phyloP scores from a whole-genome alignment of 306 rosid species.

The Quercus agrifolia region DNA sequence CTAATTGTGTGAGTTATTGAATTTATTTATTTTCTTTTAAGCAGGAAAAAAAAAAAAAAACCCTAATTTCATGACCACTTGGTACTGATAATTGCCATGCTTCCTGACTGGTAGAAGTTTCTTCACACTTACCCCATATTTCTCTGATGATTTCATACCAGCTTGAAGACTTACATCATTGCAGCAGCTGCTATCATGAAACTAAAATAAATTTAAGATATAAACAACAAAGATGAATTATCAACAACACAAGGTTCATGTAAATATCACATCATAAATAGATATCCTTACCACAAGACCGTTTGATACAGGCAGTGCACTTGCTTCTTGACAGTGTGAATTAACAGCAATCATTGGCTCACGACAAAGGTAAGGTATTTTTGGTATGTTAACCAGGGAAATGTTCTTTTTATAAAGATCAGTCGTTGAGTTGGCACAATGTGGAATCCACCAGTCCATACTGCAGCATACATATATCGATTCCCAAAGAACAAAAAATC shows the following conservation, averaged over 20 bases:
- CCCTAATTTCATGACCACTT: neutral
- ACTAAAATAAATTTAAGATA: neutral
- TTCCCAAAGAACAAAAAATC: neutral
- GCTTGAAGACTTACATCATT: conserved; percentile 7
- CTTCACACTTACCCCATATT: neutral
- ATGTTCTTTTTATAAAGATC: neutral
- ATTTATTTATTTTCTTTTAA: no score
- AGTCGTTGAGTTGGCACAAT: neutral
- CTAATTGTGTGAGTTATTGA: neutral
- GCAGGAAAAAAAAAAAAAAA: neutral
- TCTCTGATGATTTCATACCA: neutral
- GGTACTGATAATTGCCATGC: neutral
- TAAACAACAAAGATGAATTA: neutral
- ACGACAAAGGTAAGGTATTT: conserved; percentile 2
- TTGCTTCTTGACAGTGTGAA: neutral
- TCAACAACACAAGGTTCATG: neutral
- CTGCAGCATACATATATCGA: neutral
- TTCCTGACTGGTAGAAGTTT: neutral
- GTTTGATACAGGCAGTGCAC: neutral
- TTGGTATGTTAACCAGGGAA: conserved; percentile 10
- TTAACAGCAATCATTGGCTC: neutral
- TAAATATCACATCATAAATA: neutral
- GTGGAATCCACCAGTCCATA: conserved; percentile 24
- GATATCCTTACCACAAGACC: neutral
- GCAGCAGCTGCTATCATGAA: conserved; percentile 10